Evolutionary conservation across 78 protist species (phyloP).

Genomic region (Reticulomyxa filosa): DNA sequence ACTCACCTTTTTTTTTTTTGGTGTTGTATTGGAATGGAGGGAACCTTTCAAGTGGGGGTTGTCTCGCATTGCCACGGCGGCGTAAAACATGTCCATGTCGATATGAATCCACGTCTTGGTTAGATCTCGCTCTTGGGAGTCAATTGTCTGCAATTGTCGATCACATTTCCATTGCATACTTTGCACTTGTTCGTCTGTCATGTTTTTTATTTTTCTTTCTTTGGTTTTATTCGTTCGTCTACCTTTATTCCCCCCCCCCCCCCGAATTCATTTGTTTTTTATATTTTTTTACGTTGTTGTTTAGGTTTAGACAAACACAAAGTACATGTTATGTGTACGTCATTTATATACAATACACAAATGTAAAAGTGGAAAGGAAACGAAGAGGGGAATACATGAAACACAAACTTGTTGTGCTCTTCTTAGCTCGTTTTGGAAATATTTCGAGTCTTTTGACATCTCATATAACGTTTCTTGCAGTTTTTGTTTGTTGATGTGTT

Average conservation of each 20-base stretch:
- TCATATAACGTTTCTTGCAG: too few species aligned
- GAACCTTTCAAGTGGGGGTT: conserved; percentile 18
- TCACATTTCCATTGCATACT: neutral
- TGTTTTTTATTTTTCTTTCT: neutral
- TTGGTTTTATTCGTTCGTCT: neutral
- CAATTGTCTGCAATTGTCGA: neutral
- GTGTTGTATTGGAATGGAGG: neutral
- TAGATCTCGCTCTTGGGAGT: neutral
- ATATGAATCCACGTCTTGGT: conserved; percentile 12
- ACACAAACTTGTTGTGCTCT: neutral
- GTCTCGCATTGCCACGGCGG: conserved; percentile 27
- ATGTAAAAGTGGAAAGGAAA: neutral
- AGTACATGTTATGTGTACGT: neutral
- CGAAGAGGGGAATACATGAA: too few species aligned
- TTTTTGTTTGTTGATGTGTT: too few species aligned
- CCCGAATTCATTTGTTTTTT: neutral
- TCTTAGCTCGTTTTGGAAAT: conserved; percentile 8
- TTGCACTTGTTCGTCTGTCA: neutral
- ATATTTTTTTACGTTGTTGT: neutral
- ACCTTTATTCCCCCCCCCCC: neutral
- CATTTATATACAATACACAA: neutral
- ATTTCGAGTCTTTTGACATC: conserved; percentile 8
- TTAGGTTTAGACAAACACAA: neutral
- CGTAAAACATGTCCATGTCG: conserved; percentile 52
- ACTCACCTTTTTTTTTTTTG: too few species aligned